These are phyloP conservation scores for Allantophomopsis cytisporea DNA, from an alignment of 2,329 filamentous ascomycete species.

Conservation along the genomic window DNA sequence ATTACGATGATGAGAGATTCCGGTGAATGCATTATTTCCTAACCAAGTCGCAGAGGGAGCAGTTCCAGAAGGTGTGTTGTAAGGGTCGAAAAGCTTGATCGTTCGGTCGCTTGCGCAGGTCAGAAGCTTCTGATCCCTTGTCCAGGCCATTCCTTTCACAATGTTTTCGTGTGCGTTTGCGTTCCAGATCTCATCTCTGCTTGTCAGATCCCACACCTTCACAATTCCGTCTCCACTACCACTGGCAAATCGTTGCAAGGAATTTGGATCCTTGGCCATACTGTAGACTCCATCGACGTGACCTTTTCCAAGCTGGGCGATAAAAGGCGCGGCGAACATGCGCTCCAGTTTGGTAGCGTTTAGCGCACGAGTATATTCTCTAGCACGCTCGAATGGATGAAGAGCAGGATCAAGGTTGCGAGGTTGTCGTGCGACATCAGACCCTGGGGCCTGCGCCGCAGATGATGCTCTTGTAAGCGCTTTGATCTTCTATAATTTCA, in stretches of 20 bases:
- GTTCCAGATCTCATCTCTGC: conserved; percentile 61
- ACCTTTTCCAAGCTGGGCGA: conserved; percentile 75
- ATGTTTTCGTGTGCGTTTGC: conserved; percentile 82
- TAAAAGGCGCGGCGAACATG: conserved; percentile 77
- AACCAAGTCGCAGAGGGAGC: conserved; percentile 77
- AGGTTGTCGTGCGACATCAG: conserved; percentile 48
- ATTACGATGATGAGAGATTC: conserved; percentile 69
- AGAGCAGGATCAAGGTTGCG: conserved; percentile 71
- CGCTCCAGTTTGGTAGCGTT: conserved; percentile 88
- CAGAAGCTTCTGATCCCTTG: conserved; percentile 68
- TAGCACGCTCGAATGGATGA: conserved; percentile 76
- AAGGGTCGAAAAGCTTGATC: conserved; percentile 86
- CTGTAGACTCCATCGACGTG: conserved; percentile 87
- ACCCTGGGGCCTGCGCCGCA: conserved; percentile 53
- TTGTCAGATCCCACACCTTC: conserved; percentile 80
- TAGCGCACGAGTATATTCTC: conserved; percentile 68
- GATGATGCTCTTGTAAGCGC: conserved; percentile 52
- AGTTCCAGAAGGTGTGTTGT: conserved; percentile 53
- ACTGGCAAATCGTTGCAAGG: conserved; percentile 62
- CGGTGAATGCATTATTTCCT: conserved; percentile 70
- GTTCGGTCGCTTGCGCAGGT: conserved; percentile 79
- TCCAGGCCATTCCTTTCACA: conserved; percentile 86
- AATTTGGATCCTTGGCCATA: conserved; percentile 67
- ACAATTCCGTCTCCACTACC: conserved; percentile 86
- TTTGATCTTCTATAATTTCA: conserved; percentile 39